Percentiles rank a stretch among this genome's conserved stretches.
phyloP scores from a whole-genome alignment of 2,329 filamentous ascomycete genomes.

The Purpureocillium takamizusanense region DNA sequence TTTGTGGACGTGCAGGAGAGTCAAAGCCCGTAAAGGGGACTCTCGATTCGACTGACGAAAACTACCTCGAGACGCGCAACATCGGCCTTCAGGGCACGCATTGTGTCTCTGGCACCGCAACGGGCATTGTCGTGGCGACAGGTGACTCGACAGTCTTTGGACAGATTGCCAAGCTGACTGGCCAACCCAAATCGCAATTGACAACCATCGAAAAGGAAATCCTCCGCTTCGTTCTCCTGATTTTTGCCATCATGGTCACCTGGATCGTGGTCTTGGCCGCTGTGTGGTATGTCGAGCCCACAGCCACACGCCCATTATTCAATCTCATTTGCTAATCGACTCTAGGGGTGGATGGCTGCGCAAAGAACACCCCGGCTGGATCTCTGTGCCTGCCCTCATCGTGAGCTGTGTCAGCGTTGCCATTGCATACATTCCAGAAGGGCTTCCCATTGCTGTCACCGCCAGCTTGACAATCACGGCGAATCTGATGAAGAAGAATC shows the following conservation, averaged over 20 bases:
- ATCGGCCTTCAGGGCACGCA: constrained; percentile 74
- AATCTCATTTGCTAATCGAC: background rate
- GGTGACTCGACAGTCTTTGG: constrained; percentile 69
- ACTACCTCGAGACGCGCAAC: constrained; percentile 67
- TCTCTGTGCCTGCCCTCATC: constrained; percentile 61
- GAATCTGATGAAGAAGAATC: constrained; percentile 66
- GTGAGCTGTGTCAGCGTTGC: constrained; percentile 64
- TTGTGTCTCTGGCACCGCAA: constrained; percentile 58
- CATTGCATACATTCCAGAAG: constrained; percentile 68
- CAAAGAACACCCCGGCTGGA: constrained; percentile 57
- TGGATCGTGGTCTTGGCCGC: constrained; percentile 57
- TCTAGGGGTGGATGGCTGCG: constrained; percentile 60
- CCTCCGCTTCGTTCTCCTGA: constrained; percentile 60
- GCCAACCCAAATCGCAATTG: constrained; percentile 55
- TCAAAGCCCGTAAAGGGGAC: constrained; percentile 54
- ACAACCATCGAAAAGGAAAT: constrained; percentile 67
- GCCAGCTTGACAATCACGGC: constrained; percentile 66
- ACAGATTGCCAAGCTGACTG: constrained; percentile 63
- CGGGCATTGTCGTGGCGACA: constrained; percentile 64
- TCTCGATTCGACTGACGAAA: constrained; percentile 56
- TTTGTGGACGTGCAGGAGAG: constrained; percentile 36
- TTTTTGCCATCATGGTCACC: constrained; percentile 55
- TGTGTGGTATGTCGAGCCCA: constrained; percentile 44
- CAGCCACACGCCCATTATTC: no score
- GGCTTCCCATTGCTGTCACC: constrained; percentile 59